These are phyloP conservation scores for Gilbertella persicaria DNA, from an alignment of 371 early-diverging fungal genomes.

Conservation along the genomic window DNA sequence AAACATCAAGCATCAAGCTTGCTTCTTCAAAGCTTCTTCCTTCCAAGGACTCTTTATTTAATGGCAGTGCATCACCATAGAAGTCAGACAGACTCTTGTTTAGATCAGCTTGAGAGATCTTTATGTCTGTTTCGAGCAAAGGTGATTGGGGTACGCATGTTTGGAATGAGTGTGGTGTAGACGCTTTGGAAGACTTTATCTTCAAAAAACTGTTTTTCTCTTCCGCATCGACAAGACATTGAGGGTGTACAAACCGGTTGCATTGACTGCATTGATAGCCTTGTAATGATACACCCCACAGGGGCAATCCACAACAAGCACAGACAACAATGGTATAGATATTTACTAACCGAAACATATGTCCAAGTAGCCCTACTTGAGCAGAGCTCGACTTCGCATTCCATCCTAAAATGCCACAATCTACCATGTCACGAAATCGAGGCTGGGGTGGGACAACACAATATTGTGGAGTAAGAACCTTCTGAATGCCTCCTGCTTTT, in stretches of 20 bases:
- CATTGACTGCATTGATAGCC: conserved; percentile 56
- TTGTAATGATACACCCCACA: conserved; percentile 62
- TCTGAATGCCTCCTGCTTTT: conserved; percentile 48
- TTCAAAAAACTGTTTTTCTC: conserved; percentile 1
- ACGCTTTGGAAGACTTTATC: not conserved
- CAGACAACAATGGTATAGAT: conserved; percentile 57
- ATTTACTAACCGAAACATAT: conserved; percentile 57
- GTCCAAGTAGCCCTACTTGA: conserved; percentile 31
- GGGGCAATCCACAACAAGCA: conserved; percentile 49
- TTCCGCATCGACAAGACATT: conserved; percentile 36
- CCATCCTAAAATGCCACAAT: conserved; percentile 18
- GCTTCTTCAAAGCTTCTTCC: conserved; percentile 44
- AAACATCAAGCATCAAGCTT: conserved; percentile 28
- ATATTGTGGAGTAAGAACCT: conserved; percentile 49
- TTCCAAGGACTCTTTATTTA: conserved; percentile 15
- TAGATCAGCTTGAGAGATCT: conserved; percentile 21
- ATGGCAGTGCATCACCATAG: conserved; percentile 33
- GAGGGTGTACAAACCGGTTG: conserved; percentile 52
- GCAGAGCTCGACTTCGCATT: conserved; percentile 15
- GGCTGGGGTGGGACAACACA: conserved; percentile 34
- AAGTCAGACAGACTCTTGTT: conserved; percentile 15
- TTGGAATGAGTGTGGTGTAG: conserved; percentile 17
- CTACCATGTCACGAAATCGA: conserved; percentile 18
- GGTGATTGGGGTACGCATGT: conserved; percentile 31
- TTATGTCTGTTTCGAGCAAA: conserved; percentile 33